Base-by-base conservation (phyloP, 1,139 yeast genomes). In the Nakaseomyces glabratus region DNA sequence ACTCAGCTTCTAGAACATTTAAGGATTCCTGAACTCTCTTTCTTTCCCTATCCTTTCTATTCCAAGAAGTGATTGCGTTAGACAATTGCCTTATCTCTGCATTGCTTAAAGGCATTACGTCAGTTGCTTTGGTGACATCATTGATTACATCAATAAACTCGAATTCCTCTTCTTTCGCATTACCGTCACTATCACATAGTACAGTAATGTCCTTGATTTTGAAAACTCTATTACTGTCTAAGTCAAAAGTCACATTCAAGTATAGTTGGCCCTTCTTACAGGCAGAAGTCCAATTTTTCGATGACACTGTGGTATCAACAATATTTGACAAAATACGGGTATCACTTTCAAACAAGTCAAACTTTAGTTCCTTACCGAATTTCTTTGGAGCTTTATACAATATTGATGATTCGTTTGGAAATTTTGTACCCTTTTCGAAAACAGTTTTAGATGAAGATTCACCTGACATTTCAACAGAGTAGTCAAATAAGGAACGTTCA, bases 271-370 rank as follows among this genome's bases (percentile, higher is more conserved):
- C 67, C 13, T 62, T 61, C 2, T 66, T 57, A 6, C 62, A 49
- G 39, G 65, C 68, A 25, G 63, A 65, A 13, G 46, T 39, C 30
- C 30, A 26, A 3, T 18, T 11, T 11, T 58, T 61, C 1, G 58
- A 53, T 22, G 64, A 36, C 0, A 51, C 43, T 4, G 39, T 41
- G 2, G 45, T 20, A n/a, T 45, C 43, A 4, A 56, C 52, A 25
- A 49, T 46, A 36, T 61, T 63, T 9, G 67, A 55, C 40, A 65
- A 64, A 49, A 72, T 61, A n/a, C 68, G 56, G 15, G 59, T 44
- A 2, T 71, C 76, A 48, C 75, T 67, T 53, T 81, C 90, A 40
- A 60, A 65, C 20, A 82, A 55, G 7, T 67, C 68, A 33, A 82
- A 38, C 3, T 55, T 47, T 18, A 69, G 48, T 6, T 59, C 57